These are phyloP conservation scores for Chrysosporium queenslandicum DNA, from an alignment of 2,329 filamentous ascomycete genomes.

Conservation along the genomic window DNA sequence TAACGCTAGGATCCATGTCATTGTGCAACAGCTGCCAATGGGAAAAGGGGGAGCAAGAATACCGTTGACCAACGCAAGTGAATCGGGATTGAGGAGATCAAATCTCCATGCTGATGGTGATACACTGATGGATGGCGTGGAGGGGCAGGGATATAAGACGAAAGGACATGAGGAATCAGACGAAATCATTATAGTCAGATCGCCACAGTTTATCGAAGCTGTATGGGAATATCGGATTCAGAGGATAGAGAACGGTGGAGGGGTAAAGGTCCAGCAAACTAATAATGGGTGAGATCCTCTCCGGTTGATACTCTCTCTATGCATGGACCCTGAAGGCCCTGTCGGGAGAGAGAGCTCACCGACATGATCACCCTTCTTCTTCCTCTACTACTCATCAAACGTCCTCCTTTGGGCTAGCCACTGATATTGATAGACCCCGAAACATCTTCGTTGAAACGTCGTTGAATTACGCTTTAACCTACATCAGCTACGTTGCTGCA, in stretches of 20 bases:
- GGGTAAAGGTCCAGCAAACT: conserved; percentile 65
- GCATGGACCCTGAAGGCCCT: not conserved
- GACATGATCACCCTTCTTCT: too few species aligned
- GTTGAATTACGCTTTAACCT: conserved; percentile 75
- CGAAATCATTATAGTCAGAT: conserved; percentile 71
- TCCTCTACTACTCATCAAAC: conserved; percentile 22
- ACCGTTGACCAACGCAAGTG: conserved; percentile 15
- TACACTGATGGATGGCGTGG: not conserved
- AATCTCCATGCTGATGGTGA: not conserved
- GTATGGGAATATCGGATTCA: conserved; percentile 81
- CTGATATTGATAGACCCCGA: conserved; percentile 34
- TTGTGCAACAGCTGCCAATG: conserved; percentile 45
- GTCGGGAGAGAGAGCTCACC: not conserved
- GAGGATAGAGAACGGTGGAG: conserved; percentile 59
- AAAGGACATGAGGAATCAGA: conserved; percentile 25
- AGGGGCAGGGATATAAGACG: not conserved
- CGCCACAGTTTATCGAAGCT: conserved; percentile 81
- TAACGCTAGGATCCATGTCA: conserved; percentile 53
- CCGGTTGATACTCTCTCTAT: too few species aligned
- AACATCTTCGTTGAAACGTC: conserved; percentile 93
- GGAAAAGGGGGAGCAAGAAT: conserved; percentile 17
- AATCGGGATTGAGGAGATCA: not conserved
- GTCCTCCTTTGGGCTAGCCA: conserved; percentile 8
- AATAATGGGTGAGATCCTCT: conserved; percentile 50
- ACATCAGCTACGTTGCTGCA: conserved; percentile 48